Conservation (phyloP, 371 early-diverging fungal species). For the Nematocida sp. region DNA sequence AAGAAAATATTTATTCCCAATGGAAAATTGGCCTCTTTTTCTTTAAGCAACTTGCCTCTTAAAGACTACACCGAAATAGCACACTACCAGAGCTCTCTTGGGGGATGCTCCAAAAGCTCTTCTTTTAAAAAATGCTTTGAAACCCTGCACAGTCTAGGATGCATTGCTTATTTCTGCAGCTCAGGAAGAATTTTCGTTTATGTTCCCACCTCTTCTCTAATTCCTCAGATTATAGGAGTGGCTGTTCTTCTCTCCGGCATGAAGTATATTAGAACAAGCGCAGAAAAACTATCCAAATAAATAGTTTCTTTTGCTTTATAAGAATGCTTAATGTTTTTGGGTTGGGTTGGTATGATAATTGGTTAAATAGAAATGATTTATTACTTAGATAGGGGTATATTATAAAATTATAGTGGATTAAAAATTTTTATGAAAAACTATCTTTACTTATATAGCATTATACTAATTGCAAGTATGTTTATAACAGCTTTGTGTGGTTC, state of each 20-base stretch:
- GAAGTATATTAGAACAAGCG: slow-evolving; percentile 37
- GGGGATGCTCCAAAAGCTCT: background rate
- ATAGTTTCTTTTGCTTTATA: too few species aligned
- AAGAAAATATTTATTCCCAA: slow-evolving; percentile 28
- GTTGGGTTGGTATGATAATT: too few species aligned
- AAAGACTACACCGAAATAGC: slow-evolving; percentile 31
- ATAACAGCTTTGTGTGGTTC: too few species aligned
- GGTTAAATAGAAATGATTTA: too few species aligned
- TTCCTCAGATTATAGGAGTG: slow-evolving; percentile 9
- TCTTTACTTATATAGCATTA: too few species aligned
- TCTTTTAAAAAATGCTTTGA: background rate
- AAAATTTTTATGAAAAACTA: too few species aligned
- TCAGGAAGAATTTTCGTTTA: slow-evolving; percentile 22
- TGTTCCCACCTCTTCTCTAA: background rate
- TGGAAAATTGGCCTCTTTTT: background rate
- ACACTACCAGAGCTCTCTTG: slow-evolving; percentile 17
- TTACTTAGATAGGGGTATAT: too few species aligned
- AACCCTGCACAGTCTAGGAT: slow-evolving; percentile 7
- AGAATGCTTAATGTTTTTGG: too few species aligned
- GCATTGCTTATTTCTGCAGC: slow-evolving; percentile 47
- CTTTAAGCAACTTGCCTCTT: slow-evolving; percentile 31
- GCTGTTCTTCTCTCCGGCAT: slow-evolving; percentile 45
- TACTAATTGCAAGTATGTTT: too few species aligned
- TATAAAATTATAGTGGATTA: too few species aligned
- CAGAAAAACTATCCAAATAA: too few species aligned